These are phyloP conservation scores for Oryza australiensis DNA, from an alignment of 176 grass and related monocot genomes.

Conservation along the genomic window DNA sequence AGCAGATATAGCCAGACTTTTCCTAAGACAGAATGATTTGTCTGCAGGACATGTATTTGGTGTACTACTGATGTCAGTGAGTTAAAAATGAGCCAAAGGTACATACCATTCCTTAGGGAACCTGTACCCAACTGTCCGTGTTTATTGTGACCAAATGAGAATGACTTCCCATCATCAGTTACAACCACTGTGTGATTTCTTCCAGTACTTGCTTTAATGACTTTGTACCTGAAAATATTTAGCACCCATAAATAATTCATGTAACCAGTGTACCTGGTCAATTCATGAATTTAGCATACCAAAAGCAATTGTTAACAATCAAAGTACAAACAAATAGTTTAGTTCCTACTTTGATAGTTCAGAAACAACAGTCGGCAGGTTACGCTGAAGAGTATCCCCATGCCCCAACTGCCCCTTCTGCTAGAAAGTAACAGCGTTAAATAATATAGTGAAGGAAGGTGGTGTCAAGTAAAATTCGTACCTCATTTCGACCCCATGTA, in stretches of 20 bases:
- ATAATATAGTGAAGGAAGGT: constrained; percentile 27
- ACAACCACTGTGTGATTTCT: constrained; percentile 88
- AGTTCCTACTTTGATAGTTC: constrained; percentile 74
- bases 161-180: constrained; percentile 75
- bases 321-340: constrained; percentile 11
- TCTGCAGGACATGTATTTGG: constrained; percentile 5
- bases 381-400: constrained; percentile 78
- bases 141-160: constrained; percentile 93
- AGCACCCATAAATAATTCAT: not conserved
- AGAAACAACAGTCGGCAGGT: constrained; percentile 78
- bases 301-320: not conserved
- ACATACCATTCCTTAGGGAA: constrained; percentile 72
- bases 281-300: not conserved
- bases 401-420: constrained; percentile 98
- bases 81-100: constrained; percentile 23
- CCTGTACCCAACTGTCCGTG: constrained; percentile 85
- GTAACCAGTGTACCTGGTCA: constrained; percentile 13
- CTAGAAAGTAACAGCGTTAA: constrained; percentile 42
- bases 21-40: not conserved
- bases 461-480: constrained; percentile 38
- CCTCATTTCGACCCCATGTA: constrained; percentile 97
- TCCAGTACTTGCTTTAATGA: constrained; percentile 72
- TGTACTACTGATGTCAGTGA: not conserved
- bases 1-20: not conserved
- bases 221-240: constrained; percentile 54